Percentiles rank a stretch among this genome's conserved stretches.
Evolutionary conservation across 2,329 filamentous ascomycete species (phyloP).

Genomic region (Pezicula radicicola): DNA sequence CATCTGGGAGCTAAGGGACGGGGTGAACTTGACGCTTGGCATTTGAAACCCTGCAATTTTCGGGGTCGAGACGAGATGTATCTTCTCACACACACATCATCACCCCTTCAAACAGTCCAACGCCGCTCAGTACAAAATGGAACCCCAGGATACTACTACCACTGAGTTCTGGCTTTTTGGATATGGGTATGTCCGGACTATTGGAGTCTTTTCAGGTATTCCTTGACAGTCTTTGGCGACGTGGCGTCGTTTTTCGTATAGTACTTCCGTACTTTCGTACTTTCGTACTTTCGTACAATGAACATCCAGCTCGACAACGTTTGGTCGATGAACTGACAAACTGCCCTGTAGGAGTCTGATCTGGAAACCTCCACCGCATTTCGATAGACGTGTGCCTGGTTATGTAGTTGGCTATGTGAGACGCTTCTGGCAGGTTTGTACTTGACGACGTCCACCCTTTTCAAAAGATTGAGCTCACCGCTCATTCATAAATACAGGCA

Average conservation of each 20-base stretch:
- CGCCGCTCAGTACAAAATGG: not conserved
- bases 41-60: too few species aligned
- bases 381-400: slow-evolving; percentile 79
- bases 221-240: slow-evolving; percentile 1
- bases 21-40: too few species aligned
- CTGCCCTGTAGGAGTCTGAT: slow-evolving; percentile 71
- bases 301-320: too few species aligned
- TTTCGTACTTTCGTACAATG: not conserved
- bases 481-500: slow-evolving; percentile 23
- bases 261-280: not conserved
- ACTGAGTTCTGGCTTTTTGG: slow-evolving; percentile 92
- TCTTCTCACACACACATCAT: not conserved
- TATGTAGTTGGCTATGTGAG: slow-evolving; percentile 93
- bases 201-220: not conserved
- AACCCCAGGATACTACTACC: slow-evolving; percentile 5
- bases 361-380: slow-evolving; percentile 97
- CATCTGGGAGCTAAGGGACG: too few species aligned
- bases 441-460: slow-evolving; percentile 4
- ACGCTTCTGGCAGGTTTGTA: slow-evolving; percentile 92
- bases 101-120: not conserved
- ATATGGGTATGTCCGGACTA: slow-evolving; percentile 68
- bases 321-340: not conserved
- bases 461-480: slow-evolving; percentile 1
- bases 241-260: not conserved
- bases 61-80: too few species aligned